These are phyloP conservation scores for Sphagnum fallax DNA, from an alignment of 228 moss, liverwort and hornwort genomes.

Conservation along the genomic window DNA sequence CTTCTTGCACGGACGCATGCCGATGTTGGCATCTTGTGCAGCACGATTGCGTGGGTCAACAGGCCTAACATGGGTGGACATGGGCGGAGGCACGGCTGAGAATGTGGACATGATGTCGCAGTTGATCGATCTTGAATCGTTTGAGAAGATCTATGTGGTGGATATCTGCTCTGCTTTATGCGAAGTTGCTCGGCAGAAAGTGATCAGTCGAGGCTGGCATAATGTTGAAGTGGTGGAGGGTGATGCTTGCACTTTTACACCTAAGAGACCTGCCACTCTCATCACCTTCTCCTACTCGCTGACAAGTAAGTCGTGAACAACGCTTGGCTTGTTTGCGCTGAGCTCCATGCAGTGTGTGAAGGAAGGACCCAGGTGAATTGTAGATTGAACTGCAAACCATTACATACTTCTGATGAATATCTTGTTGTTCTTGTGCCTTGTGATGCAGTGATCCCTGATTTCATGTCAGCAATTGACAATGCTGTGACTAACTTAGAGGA, in stretches of 20 bases:
- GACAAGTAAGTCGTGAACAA: conserved; percentile 44
- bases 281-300: conserved; percentile 96
- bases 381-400: no score
- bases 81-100: conserved; percentile 94
- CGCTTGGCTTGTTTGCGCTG: no score
- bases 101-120: conserved; percentile 96
- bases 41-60: conserved; percentile 55
- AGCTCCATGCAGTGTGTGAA: no score
- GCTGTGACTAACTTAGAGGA: conserved; percentile 54
- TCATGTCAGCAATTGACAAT: conserved; percentile 71
- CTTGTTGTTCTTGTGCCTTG: background rate
- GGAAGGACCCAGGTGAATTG: no score
- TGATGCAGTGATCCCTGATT: conserved; percentile 23
- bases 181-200: conserved; percentile 77
- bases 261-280: conserved; percentile 59
- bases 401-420: no score
- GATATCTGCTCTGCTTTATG: conserved; percentile 86
- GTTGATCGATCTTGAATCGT: conserved; percentile 56
- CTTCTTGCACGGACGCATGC: conserved; percentile 77
- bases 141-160: conserved; percentile 81
- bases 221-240: conserved; percentile 88
- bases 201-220: conserved; percentile 52
- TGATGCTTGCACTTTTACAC: conserved; percentile 70
- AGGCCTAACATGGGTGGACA: conserved; percentile 89
- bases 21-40: conserved; percentile 74